Base-by-base conservation (phyloP, 805 yeast species). In the Gaillardinia entomophila region DNA sequence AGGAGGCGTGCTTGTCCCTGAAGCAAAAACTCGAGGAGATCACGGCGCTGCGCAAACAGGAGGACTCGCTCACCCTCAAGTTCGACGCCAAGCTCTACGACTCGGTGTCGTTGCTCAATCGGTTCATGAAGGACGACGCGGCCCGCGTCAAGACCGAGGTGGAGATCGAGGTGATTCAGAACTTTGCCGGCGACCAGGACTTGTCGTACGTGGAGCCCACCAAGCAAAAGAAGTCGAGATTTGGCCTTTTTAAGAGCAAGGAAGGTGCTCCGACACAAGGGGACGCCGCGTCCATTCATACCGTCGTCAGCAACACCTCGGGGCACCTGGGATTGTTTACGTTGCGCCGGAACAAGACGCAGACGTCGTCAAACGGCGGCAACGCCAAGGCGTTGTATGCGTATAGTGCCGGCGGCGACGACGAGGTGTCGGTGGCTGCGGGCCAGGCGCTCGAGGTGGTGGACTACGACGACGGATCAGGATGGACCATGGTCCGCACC, bases 81-180 rank as follows among this genome's bases (percentile, higher is more conserved):
- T 75, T 73, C 41, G 82, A 77, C 41, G 71, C 71, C 16, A 53
- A 73, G 29, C 51, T 89, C 32, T 59, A 64, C 13, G 64, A 68
- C 22, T 75, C 82, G 26, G 55, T 83, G 24, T 45, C 57, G 10
- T 51, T 72, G 2, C 63, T 89, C 35, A 71, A 79, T 32, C 70
- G 69, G 29, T 86, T 87, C 44, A 72, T 89, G 37, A 60, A 69
- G 28, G 79, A 81, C 40, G 98, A 92, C 51, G 79, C 85, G 3
- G 58, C 59, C 19, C 73, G 95, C 38, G 80, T 92, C 15, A 68
- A 70, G 26, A 73, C 81, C 10, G 95, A 88, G 50, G 97, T 89
- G 13, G 90, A 83, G 47, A 79, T 90, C 32, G 97, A 90, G 55
- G 79, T 92, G 17, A 87, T 92, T 44, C 92, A 86, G 55, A 75